Percentiles rank a stretch among this genome's conserved stretches.
Evolutionary conservation across 805 yeast species (phyloP).

Genomic region (Saccharomycopsis babjevae): DNA sequence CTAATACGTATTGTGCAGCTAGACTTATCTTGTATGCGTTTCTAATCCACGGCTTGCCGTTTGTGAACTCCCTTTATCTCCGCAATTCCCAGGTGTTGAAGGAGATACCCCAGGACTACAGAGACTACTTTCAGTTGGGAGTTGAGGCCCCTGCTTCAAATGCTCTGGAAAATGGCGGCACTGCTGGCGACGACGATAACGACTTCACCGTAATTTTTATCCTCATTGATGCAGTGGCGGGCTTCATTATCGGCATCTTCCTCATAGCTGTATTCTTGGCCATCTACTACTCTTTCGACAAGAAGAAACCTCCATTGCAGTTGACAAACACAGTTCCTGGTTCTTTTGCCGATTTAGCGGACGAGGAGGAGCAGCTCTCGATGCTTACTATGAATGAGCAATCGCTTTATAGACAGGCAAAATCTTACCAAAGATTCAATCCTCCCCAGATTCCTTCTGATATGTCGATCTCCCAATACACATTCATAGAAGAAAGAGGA

Average conservation of each 20-base stretch:
- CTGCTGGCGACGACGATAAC: not conserved
- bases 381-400: conserved; percentile 25
- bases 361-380: conserved; percentile 13
- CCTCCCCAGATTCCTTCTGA: conserved; percentile 37
- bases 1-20: no score
- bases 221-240: conserved; percentile 3
- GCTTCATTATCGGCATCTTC: not conserved
- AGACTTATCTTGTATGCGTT: not conserved
- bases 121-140: not conserved
- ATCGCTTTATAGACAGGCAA: conserved; percentile 31
- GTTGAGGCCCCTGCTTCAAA: not conserved
- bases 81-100: not conserved
- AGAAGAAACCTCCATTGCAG: conserved; percentile 12
- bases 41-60: not conserved
- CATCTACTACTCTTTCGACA: not conserved
- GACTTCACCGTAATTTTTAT: not conserved
- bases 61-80: not conserved
- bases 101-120: not conserved
- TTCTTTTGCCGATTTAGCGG: conserved; percentile 17
- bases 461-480: conserved; percentile 41
- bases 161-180: not conserved
- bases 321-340: conserved; percentile 22
- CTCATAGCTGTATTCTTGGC: conserved; percentile 3
- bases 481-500: conserved; percentile 77
- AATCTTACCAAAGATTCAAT: conserved; percentile 27